These are phyloP conservation scores for Lycium barbarum DNA, from an alignment of 257 asterid species.

Conservation along the genomic window DNA sequence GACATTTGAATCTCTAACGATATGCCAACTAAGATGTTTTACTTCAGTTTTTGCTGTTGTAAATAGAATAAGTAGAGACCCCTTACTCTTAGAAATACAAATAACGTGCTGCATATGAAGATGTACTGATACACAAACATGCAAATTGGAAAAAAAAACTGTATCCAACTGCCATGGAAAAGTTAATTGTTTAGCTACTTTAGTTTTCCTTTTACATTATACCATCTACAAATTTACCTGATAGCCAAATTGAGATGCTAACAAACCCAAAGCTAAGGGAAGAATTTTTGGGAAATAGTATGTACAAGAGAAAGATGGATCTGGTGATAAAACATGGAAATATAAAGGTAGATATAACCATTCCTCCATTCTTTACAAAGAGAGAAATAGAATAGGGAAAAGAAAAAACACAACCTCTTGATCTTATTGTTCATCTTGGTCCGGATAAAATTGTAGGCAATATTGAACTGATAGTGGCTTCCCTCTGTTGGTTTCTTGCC, in stretches of 20 bases:
- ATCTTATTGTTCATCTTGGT: constrained; percentile 22
- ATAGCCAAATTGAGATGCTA: not conserved
- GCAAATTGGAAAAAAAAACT: not conserved
- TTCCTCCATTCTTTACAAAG: not conserved
- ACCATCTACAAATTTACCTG: not conserved
- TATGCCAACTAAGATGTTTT: not conserved
- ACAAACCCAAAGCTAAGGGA: not conserved
- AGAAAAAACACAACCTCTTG: not conserved
- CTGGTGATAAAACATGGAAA: not conserved
- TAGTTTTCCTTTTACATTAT: not conserved
- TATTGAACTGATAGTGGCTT: not conserved
- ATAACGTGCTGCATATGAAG: not conserved
- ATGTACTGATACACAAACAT: not conserved
- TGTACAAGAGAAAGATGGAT: not conserved
- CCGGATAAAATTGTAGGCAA: constrained; percentile 26
- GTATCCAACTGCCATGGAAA: not conserved
- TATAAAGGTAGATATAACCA: not conserved
- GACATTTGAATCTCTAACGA: not conserved
- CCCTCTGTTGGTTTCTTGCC: not conserved
- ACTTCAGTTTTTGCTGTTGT: not conserved
- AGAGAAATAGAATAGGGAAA: not conserved
- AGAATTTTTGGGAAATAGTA: not conserved
- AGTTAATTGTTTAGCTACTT: not conserved
- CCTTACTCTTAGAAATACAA: not conserved
- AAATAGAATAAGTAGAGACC: not conserved